These are phyloP conservation scores for Rhodomyrtus tomentosa DNA, from an alignment of 345 rosid species.

Conservation along the genomic window DNA sequence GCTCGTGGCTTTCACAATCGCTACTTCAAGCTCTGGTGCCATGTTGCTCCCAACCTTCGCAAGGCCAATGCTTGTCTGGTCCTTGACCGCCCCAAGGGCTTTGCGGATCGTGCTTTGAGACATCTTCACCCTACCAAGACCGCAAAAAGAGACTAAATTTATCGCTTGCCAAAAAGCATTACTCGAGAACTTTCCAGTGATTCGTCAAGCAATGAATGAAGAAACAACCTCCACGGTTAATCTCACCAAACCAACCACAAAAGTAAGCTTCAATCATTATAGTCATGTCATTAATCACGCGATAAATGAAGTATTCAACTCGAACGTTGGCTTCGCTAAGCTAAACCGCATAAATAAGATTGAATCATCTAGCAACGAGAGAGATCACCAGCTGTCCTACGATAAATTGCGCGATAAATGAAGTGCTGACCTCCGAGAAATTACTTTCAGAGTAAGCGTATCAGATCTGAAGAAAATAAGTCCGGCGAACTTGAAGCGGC, in stretches of 20 bases:
- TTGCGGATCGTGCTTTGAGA: conserved; percentile 83
- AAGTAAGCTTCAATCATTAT: background rate
- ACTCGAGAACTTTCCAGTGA: background rate
- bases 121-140: conserved; percentile 22
- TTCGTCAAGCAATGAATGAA: background rate
- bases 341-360: background rate
- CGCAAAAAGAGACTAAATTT: background rate
- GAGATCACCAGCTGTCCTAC: background rate
- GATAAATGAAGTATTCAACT: background rate
- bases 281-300: background rate
- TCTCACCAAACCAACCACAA: background rate
- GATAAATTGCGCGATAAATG: background rate
- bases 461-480: background rate
- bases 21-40: conserved; percentile 96
- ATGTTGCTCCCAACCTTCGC: conserved; percentile 86
- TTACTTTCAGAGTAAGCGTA: background rate
- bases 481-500: background rate
- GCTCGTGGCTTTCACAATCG: conserved; percentile 85
- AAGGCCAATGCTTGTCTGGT: conserved; percentile 85
- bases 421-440: background rate
- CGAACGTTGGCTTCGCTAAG: background rate
- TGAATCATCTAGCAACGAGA: background rate
- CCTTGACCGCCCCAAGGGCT: conserved; percentile 94
- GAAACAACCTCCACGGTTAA: background rate
- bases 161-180: background rate